Percentiles rank a stretch among this genome's conserved stretches.
Conservation (phyloP, 2,329 filamentous ascomycete genomes). For the Fusarium ambrosium region DNA sequence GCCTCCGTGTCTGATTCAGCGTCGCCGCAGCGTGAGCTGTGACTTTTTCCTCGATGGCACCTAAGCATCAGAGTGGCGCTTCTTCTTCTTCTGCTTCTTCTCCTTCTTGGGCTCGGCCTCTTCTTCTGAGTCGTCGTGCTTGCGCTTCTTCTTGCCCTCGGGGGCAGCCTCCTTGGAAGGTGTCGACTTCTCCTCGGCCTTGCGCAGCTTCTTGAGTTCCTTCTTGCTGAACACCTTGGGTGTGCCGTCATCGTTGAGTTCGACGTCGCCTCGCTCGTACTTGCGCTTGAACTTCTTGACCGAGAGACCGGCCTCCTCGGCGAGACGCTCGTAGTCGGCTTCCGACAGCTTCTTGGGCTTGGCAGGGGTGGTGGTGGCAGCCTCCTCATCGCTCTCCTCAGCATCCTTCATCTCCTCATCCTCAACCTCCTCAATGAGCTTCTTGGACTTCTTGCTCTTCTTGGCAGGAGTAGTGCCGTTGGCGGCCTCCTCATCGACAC, state of each 20-base stretch:
- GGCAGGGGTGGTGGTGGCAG: conserved; percentile 50
- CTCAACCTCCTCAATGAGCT: conserved; percentile 58
- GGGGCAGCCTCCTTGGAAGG: conserved; percentile 53
- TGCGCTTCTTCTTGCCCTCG: conserved; percentile 77
- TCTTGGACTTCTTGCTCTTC: conserved; percentile 56
- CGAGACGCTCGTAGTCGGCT: conserved; percentile 70
- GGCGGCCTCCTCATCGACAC: conserved; percentile 71
- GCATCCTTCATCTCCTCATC: conserved; percentile 62
- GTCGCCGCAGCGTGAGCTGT: conserved; percentile 32
- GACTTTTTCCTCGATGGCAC: conserved; percentile 32
- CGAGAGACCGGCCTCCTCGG: conserved; percentile 76
- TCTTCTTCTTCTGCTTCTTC: conserved; percentile 67
- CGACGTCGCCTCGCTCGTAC: conserved; percentile 81
- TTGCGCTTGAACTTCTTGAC: conserved; percentile 84
- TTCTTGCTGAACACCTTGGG: conserved; percentile 80
- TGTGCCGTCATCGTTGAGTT: conserved; percentile 73
- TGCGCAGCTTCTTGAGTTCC: conserved; percentile 79
- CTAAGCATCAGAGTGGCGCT: conserved; percentile 56
- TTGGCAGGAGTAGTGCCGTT: conserved; percentile 54
- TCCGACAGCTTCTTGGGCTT: conserved; percentile 64
- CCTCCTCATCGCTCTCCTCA: conserved; percentile 52
- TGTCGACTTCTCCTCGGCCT: conserved; percentile 66
- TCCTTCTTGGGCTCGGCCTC: conserved; percentile 73
- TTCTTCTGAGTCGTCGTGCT: conserved; percentile 76
- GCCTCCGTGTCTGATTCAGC: conserved; percentile 39